phyloP scores from a whole-genome alignment of 345 rosid genomes.

The Theobroma cacao region DNA sequence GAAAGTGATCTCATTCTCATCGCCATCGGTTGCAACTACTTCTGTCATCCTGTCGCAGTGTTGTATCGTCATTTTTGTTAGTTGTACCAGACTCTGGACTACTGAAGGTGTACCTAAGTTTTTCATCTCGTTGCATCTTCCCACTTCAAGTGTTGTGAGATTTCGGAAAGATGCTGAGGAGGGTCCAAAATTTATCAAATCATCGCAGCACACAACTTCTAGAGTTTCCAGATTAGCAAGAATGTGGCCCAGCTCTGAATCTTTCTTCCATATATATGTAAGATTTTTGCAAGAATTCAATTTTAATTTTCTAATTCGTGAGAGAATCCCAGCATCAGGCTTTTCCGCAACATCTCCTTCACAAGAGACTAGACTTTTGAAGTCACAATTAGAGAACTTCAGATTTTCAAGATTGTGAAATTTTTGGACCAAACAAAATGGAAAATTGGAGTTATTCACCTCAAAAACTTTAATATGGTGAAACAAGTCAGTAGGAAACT shows the following conservation, averaged over 20 bases:
- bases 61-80: background rate
- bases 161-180: background rate
- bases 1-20: background rate
- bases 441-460: background rate
- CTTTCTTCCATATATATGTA: background rate
- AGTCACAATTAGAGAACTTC: background rate
- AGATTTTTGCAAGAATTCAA: accelerated
- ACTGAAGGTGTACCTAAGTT: background rate
- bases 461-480: background rate
- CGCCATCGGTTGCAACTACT: background rate
- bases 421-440: background rate
- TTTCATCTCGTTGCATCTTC: background rate
- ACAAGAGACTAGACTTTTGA: background rate
- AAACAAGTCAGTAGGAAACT: background rate
- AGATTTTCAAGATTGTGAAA: conserved; percentile 11
- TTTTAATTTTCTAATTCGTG: background rate
- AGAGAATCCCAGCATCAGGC: background rate
- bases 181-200: too few species aligned
- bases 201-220: background rate
- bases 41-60: accelerated
- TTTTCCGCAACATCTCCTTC: background rate
- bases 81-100: background rate
- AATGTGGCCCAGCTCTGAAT: background rate
- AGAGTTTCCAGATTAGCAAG: background rate
- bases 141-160: background rate